These are phyloP conservation scores for Alternaria triticina DNA, from an alignment of 2,329 filamentous ascomycete genomes.

Conservation along the genomic window DNA sequence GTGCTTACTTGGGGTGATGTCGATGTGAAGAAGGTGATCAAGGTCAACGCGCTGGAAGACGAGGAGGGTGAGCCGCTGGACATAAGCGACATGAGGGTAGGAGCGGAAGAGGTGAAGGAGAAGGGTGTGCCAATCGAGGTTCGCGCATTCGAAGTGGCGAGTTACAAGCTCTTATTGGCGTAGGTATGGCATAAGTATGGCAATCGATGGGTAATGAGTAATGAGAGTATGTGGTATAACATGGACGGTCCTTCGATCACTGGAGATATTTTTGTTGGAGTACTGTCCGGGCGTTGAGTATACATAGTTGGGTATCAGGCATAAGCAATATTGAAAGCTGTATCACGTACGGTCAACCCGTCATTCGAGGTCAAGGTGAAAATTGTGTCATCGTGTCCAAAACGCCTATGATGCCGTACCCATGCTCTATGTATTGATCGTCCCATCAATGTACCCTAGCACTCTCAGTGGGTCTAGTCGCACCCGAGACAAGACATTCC, in stretches of 20 bases:
- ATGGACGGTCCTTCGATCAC: neutral
- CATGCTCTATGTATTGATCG: neutral
- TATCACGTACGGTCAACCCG: neutral
- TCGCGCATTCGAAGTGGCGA: slow-evolving; percentile 84
- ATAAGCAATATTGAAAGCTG: neutral
- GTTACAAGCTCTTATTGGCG: slow-evolving; percentile 65
- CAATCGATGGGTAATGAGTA: neutral
- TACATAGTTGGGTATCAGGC: neutral
- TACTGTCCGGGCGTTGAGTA: neutral
- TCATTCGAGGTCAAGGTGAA: neutral
- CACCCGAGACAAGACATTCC: neutral
- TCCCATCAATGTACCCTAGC: too few relatives aligned
- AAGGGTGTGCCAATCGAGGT: slow-evolving; percentile 63
- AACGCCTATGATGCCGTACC: neutral
- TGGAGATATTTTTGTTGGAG: neutral
- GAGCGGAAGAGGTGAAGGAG: slow-evolving; percentile 54
- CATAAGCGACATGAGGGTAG: slow-evolving; percentile 47
- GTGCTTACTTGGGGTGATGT: slow-evolving; percentile 69
- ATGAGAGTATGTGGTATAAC: neutral
- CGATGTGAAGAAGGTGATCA: slow-evolving; percentile 77
- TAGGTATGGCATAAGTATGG: neutral
- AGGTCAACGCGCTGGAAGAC: slow-evolving; percentile 89
- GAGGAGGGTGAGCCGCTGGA: slow-evolving; percentile 70
- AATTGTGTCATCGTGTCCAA: neutral
- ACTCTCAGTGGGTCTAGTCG: too few relatives aligned